Percentiles rank a stretch among this genome's conserved stretches.
Conservation (phyloP, 1,284 basidiomycete genomes). For the Tylopilus sp. region DNA sequence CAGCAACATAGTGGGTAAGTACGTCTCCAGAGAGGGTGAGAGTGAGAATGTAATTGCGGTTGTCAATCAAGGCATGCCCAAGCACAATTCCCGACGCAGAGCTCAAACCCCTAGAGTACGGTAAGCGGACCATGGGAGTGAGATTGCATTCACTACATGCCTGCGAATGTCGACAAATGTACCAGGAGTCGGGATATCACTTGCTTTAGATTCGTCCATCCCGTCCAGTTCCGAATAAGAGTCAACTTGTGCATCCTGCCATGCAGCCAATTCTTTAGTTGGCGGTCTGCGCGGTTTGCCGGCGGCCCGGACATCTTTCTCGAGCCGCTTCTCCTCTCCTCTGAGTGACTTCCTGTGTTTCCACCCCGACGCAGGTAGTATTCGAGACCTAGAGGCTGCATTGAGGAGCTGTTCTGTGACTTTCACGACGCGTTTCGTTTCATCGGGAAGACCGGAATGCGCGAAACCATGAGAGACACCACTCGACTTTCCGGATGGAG, state of each 20-base stretch:
- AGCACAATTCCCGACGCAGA: conserved; percentile 48
- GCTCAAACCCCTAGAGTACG: conserved; percentile 41
- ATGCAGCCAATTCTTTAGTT: conserved; percentile 23
- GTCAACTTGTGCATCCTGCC: conserved; percentile 18
- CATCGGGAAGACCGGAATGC: not conserved
- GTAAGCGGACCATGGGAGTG: conserved; percentile 10
- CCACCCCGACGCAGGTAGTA: conserved; percentile 28
- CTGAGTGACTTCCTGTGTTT: conserved; percentile 29
- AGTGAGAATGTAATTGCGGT: conserved; percentile 37
- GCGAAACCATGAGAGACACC: not conserved
- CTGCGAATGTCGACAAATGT: conserved; percentile 60
- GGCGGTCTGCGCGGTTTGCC: conserved; percentile 6
- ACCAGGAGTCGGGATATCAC: conserved; percentile 36
- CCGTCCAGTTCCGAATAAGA: conserved; percentile 13
- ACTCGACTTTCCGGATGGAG: conserved; percentile 1
- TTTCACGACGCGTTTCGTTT: conserved; percentile 18
- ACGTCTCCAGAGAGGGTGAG: conserved; percentile 51
- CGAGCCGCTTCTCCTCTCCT: conserved; percentile 33
- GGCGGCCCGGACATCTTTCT: conserved; percentile 17
- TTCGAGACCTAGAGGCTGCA: conserved; percentile 24
- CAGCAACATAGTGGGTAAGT: conserved; percentile 42
- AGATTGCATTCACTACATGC: conserved; percentile 35
- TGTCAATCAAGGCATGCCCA: conserved; percentile 35
- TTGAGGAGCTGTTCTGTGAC: conserved; percentile 31
- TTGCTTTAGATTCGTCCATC: conserved; percentile 12